Conservation (phyloP, 371 early-diverging fungal species). For the Actinomortierella ambigua region DNA sequence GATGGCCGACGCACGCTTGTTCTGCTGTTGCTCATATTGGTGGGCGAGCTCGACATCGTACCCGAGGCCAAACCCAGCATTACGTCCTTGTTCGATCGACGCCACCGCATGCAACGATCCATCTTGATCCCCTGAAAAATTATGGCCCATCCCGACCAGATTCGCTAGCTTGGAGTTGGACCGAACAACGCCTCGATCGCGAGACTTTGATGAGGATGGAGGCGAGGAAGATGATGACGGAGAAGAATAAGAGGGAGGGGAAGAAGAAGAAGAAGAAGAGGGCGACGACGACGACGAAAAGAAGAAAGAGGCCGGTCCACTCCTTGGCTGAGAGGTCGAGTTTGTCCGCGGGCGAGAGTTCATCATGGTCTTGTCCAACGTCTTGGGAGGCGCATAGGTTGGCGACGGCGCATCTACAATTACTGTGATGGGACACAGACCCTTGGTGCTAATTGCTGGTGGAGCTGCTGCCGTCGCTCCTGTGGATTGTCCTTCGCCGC, state of each 20-base stretch:
- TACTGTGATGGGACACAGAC: not conserved
- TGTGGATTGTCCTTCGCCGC: no score
- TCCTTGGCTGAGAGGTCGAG: no score
- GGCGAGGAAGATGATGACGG: conserved; percentile 2
- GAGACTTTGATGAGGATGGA: conserved; percentile 11
- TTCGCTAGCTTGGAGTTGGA: conserved; percentile 25
- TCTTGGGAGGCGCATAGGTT: not conserved
- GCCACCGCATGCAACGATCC: conserved; percentile 13
- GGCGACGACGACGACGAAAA: conserved; percentile 2
- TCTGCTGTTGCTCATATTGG: not conserved
- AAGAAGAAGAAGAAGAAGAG: not conserved
- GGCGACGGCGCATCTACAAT: not conserved
- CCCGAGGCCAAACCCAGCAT: conserved; percentile 29
- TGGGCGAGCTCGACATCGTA: conserved; percentile 16
- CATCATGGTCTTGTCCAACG: not conserved
- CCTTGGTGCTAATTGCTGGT: not conserved
- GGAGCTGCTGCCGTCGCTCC: not conserved
- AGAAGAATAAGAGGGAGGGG: not conserved
- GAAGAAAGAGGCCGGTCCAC: not conserved
- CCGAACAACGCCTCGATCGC: not conserved
- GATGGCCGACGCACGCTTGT: conserved; percentile 19
- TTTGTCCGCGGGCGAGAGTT: not conserved
- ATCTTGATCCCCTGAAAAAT: not conserved
- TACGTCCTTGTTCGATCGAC: conserved; percentile 15
- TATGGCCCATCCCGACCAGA: conserved; percentile 29